Base-by-base conservation (phyloP, 495 filamentous ascomycete species). In the Neurospora pannonica region DNA sequence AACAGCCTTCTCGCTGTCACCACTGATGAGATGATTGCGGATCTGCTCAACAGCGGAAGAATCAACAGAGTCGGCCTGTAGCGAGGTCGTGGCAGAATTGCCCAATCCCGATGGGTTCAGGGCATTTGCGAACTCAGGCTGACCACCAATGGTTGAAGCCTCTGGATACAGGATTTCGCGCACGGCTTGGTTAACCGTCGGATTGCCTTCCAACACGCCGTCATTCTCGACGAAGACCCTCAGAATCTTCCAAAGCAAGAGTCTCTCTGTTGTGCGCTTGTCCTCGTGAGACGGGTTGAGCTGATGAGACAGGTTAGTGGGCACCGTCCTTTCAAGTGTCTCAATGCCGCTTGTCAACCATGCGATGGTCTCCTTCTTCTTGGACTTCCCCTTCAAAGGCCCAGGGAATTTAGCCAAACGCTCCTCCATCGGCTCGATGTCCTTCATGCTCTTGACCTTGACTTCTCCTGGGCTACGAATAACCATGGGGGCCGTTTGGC, bases 341-440 rank as follows among this genome's bases (percentile, higher is more conserved):
- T 89, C 89, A 76, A 97, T 93, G 48, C 90, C 92, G 76, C 87
- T 85, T 4, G 84, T 89, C 39, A 99, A 85, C 96, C 97, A 99
- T 5, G 90, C 81, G 43, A 95, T 72, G 5, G 92, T 87, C 72
- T 99, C 97, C 83, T 98, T 98, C 85, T 98, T 99, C 86, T 95
- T 98, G 1, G 90, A 89, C 79, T 98, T 98, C 39, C 89, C 85
- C 84, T 90, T 94, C 11, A 98, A 84, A 21, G 97, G 95, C 0
- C 97, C 97, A 2, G 97, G 97, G 79, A 98, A 97, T 75, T 89
- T 92, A 17, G 89, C 88, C 71, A 96, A 84, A 9, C 87, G 86
- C 67, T 95, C 93, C 46, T 88, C 83, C 13, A 94, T 78, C 9
- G 92, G 90, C 42, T 92, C 80, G 71, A 91, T 85, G 54, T 94